Base-by-base conservation (phyloP, 306 rosid species). In the Vigna mungo region DNA sequence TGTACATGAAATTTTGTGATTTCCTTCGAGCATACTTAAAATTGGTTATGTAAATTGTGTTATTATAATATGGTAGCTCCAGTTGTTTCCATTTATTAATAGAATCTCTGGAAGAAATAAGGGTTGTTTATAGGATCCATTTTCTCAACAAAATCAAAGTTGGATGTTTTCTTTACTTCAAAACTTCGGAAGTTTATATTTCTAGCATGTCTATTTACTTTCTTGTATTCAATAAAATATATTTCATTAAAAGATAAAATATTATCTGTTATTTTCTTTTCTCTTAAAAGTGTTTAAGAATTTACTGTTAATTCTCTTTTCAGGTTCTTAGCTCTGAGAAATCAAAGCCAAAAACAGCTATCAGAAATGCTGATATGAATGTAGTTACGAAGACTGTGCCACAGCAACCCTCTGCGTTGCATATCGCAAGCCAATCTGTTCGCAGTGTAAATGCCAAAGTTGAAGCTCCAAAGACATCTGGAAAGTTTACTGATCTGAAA, bases 401-500 rank as follows among this genome's bases (percentile, higher is more conserved):
- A 34, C 96, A 86, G 82, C 97, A 85, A 76, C 82, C 87, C 18
- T 61, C 88, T 61, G 54, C 85, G 12, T 77, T 84, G 73, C 92
- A 85, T 64, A 71, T 84, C 56, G 76, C 86, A 53, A 90, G 70
- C 82, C 95, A 89, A 46, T 87, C 93, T 84, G 75, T 88, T 70
- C 96, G 96, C 75, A 78, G 85, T 84, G 93, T 87, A 74, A 87
- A 77, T 85, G 77, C 81, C 69, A 95, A 90, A 85, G 72, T 86
- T 1, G 98, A 95, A 61, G 41, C 87, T 79, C 85, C 94, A n/a
- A 92, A 92, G 91, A 80, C 92, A 75, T 85, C 97, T 60, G 98
- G 98, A 77, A 95, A 95, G 89, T 92, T 88, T 75, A 92, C 88
- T 69, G 98, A 92, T 83, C 95, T 95, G 39, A 92, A 90, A 81